These are phyloP conservation scores for Phialophora verrucosa DNA, from an alignment of 2,329 filamentous ascomycete genomes.

Conservation along the genomic window DNA sequence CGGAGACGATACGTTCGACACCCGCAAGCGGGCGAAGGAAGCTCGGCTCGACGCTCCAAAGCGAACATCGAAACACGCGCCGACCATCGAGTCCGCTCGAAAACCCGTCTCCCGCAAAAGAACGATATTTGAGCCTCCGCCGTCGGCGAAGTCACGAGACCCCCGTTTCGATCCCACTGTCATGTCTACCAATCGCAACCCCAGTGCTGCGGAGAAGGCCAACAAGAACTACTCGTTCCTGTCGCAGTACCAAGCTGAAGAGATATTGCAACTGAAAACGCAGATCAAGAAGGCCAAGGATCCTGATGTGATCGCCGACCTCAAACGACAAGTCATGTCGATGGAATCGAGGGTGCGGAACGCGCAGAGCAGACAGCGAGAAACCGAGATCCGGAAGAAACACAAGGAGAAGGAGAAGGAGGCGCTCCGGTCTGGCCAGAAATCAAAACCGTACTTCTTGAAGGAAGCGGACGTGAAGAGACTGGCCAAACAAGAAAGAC, in stretches of 20 bases:
- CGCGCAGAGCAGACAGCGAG: conserved; percentile 70
- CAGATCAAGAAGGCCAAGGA: conserved; percentile 72
- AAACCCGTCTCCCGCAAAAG: conserved; percentile 81
- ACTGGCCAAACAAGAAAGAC: conserved; percentile 77
- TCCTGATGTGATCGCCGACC: conserved; percentile 65
- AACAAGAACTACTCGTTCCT: conserved; percentile 84
- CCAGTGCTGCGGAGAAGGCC: conserved; percentile 57
- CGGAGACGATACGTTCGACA: conserved; percentile 40
- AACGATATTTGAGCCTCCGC: conserved; percentile 66
- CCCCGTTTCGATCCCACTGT: conserved; percentile 81
- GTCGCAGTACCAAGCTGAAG: conserved; percentile 80
- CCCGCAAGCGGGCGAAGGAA: conserved; percentile 49
- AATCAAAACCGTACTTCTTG: conserved; percentile 78
- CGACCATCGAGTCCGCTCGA: conserved; percentile 80
- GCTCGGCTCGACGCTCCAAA: conserved; percentile 43
- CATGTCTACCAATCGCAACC: conserved; percentile 44
- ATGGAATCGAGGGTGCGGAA: conserved; percentile 80
- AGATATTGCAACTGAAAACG: conserved; percentile 75
- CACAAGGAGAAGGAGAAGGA: conserved; percentile 86
- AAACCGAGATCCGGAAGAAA: conserved; percentile 71
- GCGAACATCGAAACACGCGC: conserved; percentile 84
- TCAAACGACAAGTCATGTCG: conserved; percentile 75
- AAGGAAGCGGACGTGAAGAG: conserved; percentile 94
- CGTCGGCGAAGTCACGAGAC: conserved; percentile 72
- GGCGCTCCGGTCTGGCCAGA: conserved; percentile 82